Conservation (phyloP, 108 stramenopile species). For the Cyclotella choctawhatcheeana region DNA sequence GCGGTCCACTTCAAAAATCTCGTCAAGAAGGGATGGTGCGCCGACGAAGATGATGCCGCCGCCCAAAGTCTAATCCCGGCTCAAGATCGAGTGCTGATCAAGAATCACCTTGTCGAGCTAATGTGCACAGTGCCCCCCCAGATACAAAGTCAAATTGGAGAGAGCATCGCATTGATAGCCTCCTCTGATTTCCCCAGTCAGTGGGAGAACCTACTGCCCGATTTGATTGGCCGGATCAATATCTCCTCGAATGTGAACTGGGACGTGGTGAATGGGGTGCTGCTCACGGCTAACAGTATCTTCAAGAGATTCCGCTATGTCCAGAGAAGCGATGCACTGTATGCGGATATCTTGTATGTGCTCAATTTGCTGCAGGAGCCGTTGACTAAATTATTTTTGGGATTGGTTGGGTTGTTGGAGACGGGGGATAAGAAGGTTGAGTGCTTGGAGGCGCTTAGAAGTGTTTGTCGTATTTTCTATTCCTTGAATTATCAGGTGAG, state of each 20-base stretch:
- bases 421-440: slow-evolving; percentile 52
- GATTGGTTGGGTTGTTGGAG: slow-evolving; percentile 63
- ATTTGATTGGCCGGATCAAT: slow-evolving; percentile 80
- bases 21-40: slow-evolving; percentile 92
- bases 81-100: slow-evolving; percentile 88
- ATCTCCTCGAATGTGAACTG: slow-evolving; percentile 54
- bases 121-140: slow-evolving; percentile 92
- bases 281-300: slow-evolving; percentile 94
- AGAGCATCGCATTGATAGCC: slow-evolving; percentile 94
- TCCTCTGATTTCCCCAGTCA: slow-evolving; percentile 91
- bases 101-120: slow-evolving; percentile 92
- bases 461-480: slow-evolving; percentile 91
- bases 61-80: slow-evolving; percentile 56
- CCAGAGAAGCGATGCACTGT: slow-evolving; percentile 83
- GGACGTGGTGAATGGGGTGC: slow-evolving; percentile 90
- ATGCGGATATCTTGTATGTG: slow-evolving; percentile 84
- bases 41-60: slow-evolving; percentile 71
- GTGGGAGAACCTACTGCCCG: slow-evolving; percentile 94
- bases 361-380: slow-evolving; percentile 84
- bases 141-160: slow-evolving; percentile 93
- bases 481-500: slow-evolving; percentile 91
- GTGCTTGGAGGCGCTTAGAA: slow-evolving; percentile 80
- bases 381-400: slow-evolving; percentile 73
- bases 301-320: slow-evolving; percentile 95
- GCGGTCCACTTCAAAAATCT: slow-evolving; percentile 98